Evolutionary conservation across 1,284 basidiomycete species (phyloP).

Genomic region (Meira nashicola): DNA sequence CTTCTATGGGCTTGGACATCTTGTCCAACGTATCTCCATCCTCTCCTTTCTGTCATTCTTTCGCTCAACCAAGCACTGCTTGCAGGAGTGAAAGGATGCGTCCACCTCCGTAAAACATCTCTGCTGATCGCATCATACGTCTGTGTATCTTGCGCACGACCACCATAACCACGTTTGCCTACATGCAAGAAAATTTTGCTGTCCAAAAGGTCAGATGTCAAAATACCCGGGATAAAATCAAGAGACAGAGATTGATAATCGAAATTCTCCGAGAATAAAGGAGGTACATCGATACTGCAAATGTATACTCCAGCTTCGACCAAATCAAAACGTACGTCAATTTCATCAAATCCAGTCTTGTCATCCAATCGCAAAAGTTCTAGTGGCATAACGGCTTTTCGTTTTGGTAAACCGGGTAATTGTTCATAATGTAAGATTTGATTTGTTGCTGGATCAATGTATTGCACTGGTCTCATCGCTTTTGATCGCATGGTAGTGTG

Average conservation of each 20-base stretch:
- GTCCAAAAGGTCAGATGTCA: slow-evolving; percentile 90
- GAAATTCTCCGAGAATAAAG: slow-evolving; percentile 97
- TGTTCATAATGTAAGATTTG: slow-evolving; percentile 53
- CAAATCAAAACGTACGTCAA: slow-evolving; percentile 78
- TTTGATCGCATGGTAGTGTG: slow-evolving; percentile 22
- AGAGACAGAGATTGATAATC: slow-evolving; percentile 86
- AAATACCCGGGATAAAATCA: slow-evolving; percentile 92
- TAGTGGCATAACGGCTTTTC: slow-evolving; percentile 51
- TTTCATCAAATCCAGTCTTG: slow-evolving; percentile 55
- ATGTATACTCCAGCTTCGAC: slow-evolving; percentile 67
- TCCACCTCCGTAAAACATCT: slow-evolving; percentile 86
- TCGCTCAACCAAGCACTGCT: slow-evolving; percentile 59
- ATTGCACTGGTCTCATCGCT: slow-evolving; percentile 34
- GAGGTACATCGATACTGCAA: slow-evolving; percentile 81
- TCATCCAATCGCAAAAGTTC: slow-evolving; percentile 60
- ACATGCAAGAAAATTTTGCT: slow-evolving; percentile 85
- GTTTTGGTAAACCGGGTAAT: slow-evolving; percentile 41
- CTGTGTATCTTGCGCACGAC: slow-evolving; percentile 36
- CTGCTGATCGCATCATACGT: slow-evolving; percentile 56
- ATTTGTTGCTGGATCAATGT: slow-evolving; percentile 34
- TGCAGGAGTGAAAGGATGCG: slow-evolving; percentile 89
- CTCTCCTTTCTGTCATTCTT: slow-evolving; percentile 3
- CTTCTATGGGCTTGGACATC: slow-evolving; percentile 28
- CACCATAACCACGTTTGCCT: slow-evolving; percentile 31
- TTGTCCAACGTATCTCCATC: slow-evolving; percentile 28